Conservation (phyloP, 768 basidiomycete species). For the Trametes cubensis region DNA sequence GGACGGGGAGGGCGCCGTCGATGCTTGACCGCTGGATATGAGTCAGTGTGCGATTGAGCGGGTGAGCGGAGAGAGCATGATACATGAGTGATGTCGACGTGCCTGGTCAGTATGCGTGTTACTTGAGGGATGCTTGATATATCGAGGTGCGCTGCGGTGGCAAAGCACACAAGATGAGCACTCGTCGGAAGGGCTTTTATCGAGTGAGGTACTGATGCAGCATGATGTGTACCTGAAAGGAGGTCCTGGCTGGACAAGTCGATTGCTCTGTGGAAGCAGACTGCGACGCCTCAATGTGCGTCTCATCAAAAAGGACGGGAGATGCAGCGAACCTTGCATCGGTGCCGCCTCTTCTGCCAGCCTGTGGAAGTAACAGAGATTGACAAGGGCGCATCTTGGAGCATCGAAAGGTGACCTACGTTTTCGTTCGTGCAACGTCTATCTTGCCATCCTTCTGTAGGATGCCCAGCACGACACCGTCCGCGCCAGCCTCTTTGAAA, state of each 20-base stretch:
- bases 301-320: not conserved
- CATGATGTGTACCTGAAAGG: conserved; percentile 50
- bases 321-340: conserved; percentile 54
- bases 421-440: conserved; percentile 59
- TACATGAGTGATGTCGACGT: conserved; percentile 6
- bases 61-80: not conserved
- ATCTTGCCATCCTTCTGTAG: conserved; percentile 59
- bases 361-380: conserved; percentile 34
- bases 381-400: not conserved
- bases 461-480: conserved; percentile 69
- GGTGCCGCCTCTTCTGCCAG: conserved; percentile 60
- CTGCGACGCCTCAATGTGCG: conserved; percentile 38
- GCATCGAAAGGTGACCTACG: conserved; percentile 40
- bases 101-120: conserved; percentile 83
- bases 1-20: conserved; percentile 36
- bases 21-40: conserved; percentile 53
- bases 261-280: conserved; percentile 80
- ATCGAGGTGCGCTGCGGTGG: conserved; percentile 37
- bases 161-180: not conserved
- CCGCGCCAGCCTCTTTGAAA: conserved; percentile 59
- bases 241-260: conserved; percentile 63
- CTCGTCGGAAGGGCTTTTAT: not conserved
- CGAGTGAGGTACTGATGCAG: not conserved
- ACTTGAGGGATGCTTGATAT: conserved; percentile 63
- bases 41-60: no score